Base-by-base conservation (phyloP, 495 filamentous ascomycete species). In the Hyaloscypha hepaticicola region DNA sequence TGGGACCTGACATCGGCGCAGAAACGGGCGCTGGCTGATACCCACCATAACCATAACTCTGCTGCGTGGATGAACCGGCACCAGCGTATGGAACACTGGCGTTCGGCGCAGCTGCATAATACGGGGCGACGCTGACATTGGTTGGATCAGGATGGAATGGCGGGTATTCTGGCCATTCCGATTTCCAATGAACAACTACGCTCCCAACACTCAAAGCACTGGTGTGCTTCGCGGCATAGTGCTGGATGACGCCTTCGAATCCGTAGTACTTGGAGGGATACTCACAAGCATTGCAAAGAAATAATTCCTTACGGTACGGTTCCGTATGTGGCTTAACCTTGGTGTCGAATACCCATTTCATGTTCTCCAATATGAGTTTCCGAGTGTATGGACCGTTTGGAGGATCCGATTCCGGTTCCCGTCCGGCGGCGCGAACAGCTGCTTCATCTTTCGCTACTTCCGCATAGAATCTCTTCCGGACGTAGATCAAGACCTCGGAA, bases 331-430 rank as follows among this genome's bases (percentile, higher is more conserved):
- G 85, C 67, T 85, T 88, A 69, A 94, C 80, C 72, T 91, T 91
- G 62, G 79, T 86, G 65, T 92, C 89, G 66, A 87, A 92, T 29
- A 93, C 77, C 85, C 86, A 93, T 73, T 90, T 93, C 90, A 94
- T 92, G 71, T 91, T 91, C 69, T 93, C 90, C 63, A 94, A 77
- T 1, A 87, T 88, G 52, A 92, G 73, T 67, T 81, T 86, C 66
- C 79, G 77, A 2, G 78, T 83, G 28, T 78, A 83, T 0, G 85
- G 79, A 2, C 81, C 83, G 65, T 84, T 77, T 8, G 79, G 78
- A 27, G 80, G 77, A 66, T 84, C 84, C 24, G 60, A 31, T 31
- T 73, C 64, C 6, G 77, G 72, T 31, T 73, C 64, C 60, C 73
- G 70, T 26, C 80, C 78, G n/a, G 79, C 73, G 45, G 77, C 77